Evolutionary conservation across 2,329 filamentous ascomycete genomes (phyloP).

Genomic region (Colletotrichum sidae): DNA sequence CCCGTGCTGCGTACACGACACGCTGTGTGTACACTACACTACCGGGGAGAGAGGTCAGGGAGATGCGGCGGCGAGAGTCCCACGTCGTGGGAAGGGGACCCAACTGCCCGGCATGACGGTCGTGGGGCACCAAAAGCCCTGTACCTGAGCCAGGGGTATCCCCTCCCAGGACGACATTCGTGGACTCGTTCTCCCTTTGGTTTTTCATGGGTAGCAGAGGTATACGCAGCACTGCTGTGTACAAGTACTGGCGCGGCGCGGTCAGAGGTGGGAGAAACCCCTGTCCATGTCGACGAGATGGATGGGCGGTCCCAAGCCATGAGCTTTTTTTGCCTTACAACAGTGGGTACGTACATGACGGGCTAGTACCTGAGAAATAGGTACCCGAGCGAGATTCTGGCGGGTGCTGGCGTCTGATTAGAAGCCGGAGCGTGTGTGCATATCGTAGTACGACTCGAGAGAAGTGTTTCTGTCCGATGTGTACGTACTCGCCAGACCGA

Average conservation of each 20-base stretch:
- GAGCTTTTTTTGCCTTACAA: slow-evolving; percentile 31
- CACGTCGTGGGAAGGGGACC: slow-evolving; percentile 36
- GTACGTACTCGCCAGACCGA: slow-evolving; percentile 34
- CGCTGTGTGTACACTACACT: no score
- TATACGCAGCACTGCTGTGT: no score
- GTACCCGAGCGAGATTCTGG: slow-evolving; percentile 21
- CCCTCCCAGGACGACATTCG: slow-evolving; percentile 26
- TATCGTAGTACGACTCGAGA: not conserved
- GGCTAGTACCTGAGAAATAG: slow-evolving; percentile 18
- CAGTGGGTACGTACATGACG: slow-evolving; percentile 20
- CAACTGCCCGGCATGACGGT: slow-evolving; percentile 39
- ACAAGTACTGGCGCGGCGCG: no score
- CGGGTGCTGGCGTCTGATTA: slow-evolving; percentile 1
- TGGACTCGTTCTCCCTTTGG: slow-evolving; percentile 31
- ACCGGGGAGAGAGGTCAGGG: slow-evolving; percentile 37
- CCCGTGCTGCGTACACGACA: no score
- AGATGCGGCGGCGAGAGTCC: slow-evolving; percentile 38
- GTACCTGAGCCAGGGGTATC: slow-evolving; percentile 36
- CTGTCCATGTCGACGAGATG: slow-evolving; percentile 22
- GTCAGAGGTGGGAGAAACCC: slow-evolving; percentile 17
- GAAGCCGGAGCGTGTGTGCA: not conserved
- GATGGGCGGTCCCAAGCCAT: slow-evolving; percentile 20
- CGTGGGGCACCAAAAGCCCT: slow-evolving; percentile 37
- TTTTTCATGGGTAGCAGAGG: no score
- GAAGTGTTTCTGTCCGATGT: not conserved